phyloP scores from a whole-genome alignment of 73 alveolate species.

The Paramecium primaurelia region DNA sequence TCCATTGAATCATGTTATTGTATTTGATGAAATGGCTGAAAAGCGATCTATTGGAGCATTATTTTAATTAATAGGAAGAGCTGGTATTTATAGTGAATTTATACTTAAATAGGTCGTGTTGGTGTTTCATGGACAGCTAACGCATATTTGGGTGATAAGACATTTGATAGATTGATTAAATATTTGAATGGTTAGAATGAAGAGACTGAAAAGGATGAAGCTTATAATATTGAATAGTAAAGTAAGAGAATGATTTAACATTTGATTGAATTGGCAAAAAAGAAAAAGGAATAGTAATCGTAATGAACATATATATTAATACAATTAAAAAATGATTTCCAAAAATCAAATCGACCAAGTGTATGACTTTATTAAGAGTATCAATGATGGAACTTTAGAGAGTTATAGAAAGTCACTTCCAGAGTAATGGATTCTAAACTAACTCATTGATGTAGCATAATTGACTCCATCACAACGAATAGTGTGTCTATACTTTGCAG shows the following conservation, averaged over 20 bases:
- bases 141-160: slow-evolving; percentile 18
- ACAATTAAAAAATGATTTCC: background rate
- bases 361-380: background rate
- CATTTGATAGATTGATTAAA: slow-evolving; percentile 8
- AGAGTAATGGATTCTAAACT: background rate
- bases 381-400: background rate
- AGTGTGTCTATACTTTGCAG: background rate
- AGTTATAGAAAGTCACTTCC: background rate
- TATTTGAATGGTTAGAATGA: slow-evolving; percentile 27
- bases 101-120: slow-evolving; percentile 1
- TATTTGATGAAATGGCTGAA: slow-evolving; percentile 17
- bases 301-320: background rate
- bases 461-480: background rate
- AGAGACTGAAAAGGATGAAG: slow-evolving; percentile 38
- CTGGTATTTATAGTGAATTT: background rate
- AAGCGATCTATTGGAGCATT: background rate
- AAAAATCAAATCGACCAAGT: background rate
- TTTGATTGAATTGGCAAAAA: slow-evolving; percentile 9
- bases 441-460: background rate
- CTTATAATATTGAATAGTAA: slow-evolving; percentile 13
- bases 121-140: slow-evolving; percentile 54
- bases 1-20: slow-evolving; percentile 41
- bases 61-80: slow-evolving; percentile 43
- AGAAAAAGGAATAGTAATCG: background rate
- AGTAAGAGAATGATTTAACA: background rate